Evolutionary conservation across 768 basidiomycete genomes (phyloP), one percentile per base, ranked within the genome.

Genomic region (Leccinum rimulosum): DNA sequence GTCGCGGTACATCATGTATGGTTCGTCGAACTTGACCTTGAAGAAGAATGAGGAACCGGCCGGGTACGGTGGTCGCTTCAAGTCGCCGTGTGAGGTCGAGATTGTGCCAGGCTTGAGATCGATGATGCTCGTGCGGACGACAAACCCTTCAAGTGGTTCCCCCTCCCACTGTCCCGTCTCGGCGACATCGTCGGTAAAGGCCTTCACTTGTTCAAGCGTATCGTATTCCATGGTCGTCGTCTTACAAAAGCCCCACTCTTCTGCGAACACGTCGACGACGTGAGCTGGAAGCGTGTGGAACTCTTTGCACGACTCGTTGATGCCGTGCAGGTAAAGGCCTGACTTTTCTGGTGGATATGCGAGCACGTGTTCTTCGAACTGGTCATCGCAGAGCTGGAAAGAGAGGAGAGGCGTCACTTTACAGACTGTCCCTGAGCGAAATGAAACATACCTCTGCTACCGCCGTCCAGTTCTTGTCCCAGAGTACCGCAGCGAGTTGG

Each of bases 11-110:
- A 96, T 95, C 82, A 98, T 87, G 71, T 99, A 99, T 3, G 96
- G 96, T 69, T 98, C 93, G 73, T 98, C 95, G 73, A 98, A 98
- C 72, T 99, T 99, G 77, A 98, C 82, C 71, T 99, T 99, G 86
- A 97, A 98, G 82, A 99, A 98, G 80, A 98, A 96, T 0, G 93
- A 88, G 2, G 89, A 85, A 31, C 89, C 92, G 1, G 86, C 74
- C 0, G 79, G 71, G 68, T 98, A 97, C 1, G 94, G 95, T 1
- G 83, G 80, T 22, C 70, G 65, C 56, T 60, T 67, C 43, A 40
- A 40, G 50, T 66, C 67, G 30, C 11, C 19, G 19, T 3, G 43
- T 19, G 66, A 71, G 53, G 71, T 73, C n/a, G 43, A 19, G 0
- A 68, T 59, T 10, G 63, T 63, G 7, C 61, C 67, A 2, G 68